A percentile compares a stretch with the other conserved stretches of the same genome.
These are phyloP conservation scores for Dioszegia aurantiaca DNA, from an alignment of 768 basidiomycete genomes.

Conservation along the genomic window DNA sequence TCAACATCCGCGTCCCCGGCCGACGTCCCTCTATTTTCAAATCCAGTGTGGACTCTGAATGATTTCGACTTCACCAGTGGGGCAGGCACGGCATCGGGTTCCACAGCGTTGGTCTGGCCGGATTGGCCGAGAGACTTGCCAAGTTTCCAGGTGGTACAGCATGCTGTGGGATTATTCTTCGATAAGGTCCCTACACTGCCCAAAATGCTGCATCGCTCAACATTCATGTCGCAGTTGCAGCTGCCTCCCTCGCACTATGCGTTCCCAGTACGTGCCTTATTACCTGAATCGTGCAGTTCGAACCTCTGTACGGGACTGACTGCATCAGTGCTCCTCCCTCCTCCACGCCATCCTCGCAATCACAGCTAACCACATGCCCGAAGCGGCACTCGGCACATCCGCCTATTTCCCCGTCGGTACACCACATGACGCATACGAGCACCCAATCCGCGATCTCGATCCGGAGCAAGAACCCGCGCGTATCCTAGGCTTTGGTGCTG, in stretches of 20 bases:
- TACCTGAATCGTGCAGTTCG: too few relatives aligned
- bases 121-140: slow-evolving; percentile 43
- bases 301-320: not conserved
- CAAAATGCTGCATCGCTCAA: slow-evolving; percentile 32
- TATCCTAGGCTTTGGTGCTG: slow-evolving; percentile 9
- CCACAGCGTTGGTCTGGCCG: slow-evolving; percentile 34
- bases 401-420: slow-evolving; percentile 39
- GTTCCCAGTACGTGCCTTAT: slow-evolving; percentile 38
- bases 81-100: not conserved
- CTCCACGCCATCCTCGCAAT: slow-evolving; percentile 42
- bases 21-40: too few relatives aligned
- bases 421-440: slow-evolving; percentile 18
- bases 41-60: not conserved
- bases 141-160: slow-evolving; percentile 35
- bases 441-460: slow-evolving; percentile 32
- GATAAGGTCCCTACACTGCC: slow-evolving; percentile 37
- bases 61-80: not conserved
- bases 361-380: slow-evolving; percentile 29
- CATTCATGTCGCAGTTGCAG: slow-evolving; percentile 26
- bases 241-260: slow-evolving; percentile 35
- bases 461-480: slow-evolving; percentile 2
- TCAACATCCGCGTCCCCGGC: not conserved
- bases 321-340: slow-evolving; percentile 24
- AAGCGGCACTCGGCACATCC: slow-evolving; percentile 17
- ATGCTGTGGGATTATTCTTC: slow-evolving; percentile 34